Base-by-base conservation (phyloP, 2,329 filamentous ascomycete genomes). In the Diplodia scrobiculata region DNA sequence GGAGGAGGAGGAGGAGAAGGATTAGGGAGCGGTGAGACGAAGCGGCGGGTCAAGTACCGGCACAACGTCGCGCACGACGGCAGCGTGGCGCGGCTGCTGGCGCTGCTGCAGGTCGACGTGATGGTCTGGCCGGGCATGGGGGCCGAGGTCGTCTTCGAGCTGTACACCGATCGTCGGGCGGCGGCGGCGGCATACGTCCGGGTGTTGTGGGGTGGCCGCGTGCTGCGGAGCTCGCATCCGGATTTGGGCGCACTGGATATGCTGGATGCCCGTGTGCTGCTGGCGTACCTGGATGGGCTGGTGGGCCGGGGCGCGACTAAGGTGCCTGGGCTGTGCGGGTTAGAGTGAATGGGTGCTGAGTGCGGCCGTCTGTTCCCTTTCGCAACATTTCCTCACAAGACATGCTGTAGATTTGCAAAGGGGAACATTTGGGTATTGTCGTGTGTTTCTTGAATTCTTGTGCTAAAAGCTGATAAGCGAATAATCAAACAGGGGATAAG, bases 71-170 rank as follows among this genome's bases (percentile, higher is more conserved):
- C 90, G 2, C 91, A 96, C 71, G 91, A 95, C 71, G 91, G 91
- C 2, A 89, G 86, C 3, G 73, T 93, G 6, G 87, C 88, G 11
- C 79, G 86, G 2, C 72, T 94, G 6, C 79, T 95, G 25, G 86
- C 86, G 2, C 83, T 93, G 17, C 73, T 95, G 72, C 91, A 94
- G 77, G 72, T 90, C 1, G 87, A 91, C 25, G 75, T 81, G 63
- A 94, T 94, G 90, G 87, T 92, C 0, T 94, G 91, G 91, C 91
- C 91, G 0, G 91, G 91, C 0, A 92, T 94, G 90, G 91, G 91
- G 0, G 82, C 86, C 10, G 91, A 94, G 77, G 82, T 94, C 0
- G 85, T 92, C 0, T 92, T 93, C 73, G 91, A 94, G 79, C 73
- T 93, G 34, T 92, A 77, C 34, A 59, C 67, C n/a, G 69, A 70